Percentiles rank a stretch among this genome's conserved stretches.
phyloP scores from a whole-genome alignment of 331 rosid genomes.

The Acacia concinna region DNA sequence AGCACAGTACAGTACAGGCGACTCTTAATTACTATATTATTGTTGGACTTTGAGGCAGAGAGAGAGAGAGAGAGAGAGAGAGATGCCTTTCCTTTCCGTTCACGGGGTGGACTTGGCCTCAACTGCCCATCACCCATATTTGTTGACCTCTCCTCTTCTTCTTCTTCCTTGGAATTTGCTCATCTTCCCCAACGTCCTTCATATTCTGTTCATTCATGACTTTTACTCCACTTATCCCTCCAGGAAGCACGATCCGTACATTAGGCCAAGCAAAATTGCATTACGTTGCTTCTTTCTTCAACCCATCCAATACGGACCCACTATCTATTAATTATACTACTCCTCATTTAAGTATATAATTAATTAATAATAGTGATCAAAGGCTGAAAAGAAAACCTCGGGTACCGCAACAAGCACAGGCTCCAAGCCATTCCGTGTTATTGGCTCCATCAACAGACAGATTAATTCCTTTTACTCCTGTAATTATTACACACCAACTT shows the following conservation, averaged over 20 bases:
- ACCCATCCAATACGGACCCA: conserved; percentile 23
- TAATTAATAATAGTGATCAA: neutral
- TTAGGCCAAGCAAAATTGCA: conserved; percentile 39
- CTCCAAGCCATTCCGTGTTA: conserved; percentile 32
- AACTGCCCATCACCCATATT: conserved; percentile 16
- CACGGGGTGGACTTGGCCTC: conserved; percentile 42
- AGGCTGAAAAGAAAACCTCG: conserved; percentile 36
- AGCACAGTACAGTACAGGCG: neutral
- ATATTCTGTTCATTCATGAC: neutral
- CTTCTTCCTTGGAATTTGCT: conserved; percentile 15
- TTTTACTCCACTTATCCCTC: conserved; percentile 21
- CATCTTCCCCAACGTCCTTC: neutral
- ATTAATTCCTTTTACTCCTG: conserved; percentile 36
- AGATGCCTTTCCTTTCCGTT: conserved; percentile 18
- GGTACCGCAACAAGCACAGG: neutral
- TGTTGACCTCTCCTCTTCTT: neutral
- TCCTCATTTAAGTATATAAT: neutral
- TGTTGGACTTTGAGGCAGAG: conserved; percentile 13
- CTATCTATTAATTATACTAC: conserved; percentile 1
- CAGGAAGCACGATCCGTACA: conserved; percentile 58
- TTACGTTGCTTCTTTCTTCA: conserved; percentile 17
- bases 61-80: conserved; percentile 7
- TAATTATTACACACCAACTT: conserved; percentile 51
- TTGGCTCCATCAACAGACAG: conserved; percentile 36
- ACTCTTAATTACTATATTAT: neutral